Conservation (phyloP, 2,329 filamentous ascomycete species). For the Microsporum ferrugineum region DNA sequence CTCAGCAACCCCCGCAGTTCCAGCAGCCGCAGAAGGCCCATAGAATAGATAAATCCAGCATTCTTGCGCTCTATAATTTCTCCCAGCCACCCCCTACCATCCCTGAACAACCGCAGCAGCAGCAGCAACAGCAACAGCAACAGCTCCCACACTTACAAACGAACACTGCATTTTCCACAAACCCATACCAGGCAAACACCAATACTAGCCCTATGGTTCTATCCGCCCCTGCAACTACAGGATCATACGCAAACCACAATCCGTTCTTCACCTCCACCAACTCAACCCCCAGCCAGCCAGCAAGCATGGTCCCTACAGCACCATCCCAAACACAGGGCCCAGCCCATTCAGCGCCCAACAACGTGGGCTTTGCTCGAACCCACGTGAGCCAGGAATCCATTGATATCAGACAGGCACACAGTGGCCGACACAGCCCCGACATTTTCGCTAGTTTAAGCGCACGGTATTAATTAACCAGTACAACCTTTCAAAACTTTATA, state of each 20-base stretch:
- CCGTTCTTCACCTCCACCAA: slow-evolving; percentile 23
- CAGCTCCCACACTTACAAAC: slow-evolving; percentile 17
- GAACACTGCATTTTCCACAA: slow-evolving; percentile 1
- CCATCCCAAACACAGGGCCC: not conserved
- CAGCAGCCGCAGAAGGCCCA: slow-evolving; percentile 17
- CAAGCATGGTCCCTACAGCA: not conserved
- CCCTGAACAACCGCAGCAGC: slow-evolving; percentile 23
- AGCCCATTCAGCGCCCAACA: not conserved
- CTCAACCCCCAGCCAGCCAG: slow-evolving; percentile 13
- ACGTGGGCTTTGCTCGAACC: slow-evolving; percentile 12
- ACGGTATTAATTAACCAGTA: slow-evolving; percentile 21
- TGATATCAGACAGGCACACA: slow-evolving; percentile 37
- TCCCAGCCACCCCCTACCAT: slow-evolving; percentile 28
- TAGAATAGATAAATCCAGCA: slow-evolving; percentile 36
- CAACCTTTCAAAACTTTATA: slow-evolving; percentile 16
- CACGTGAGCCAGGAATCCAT: slow-evolving; percentile 41
- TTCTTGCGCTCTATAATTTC: slow-evolving; percentile 38
- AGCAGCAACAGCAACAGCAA: slow-evolving; percentile 15
- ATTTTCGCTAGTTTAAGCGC: slow-evolving; percentile 41
- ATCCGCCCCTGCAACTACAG: slow-evolving; percentile 15
- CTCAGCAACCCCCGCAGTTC: slow-evolving; percentile 11
- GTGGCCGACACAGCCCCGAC: slow-evolving; percentile 40
- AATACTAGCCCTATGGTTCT: slow-evolving; percentile 5
- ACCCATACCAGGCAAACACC: not conserved
- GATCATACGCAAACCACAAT: slow-evolving; percentile 13